These are phyloP conservation scores for Botrytis squamosa DNA, from an alignment of 2,329 filamentous ascomycete genomes.

Conservation along the genomic window DNA sequence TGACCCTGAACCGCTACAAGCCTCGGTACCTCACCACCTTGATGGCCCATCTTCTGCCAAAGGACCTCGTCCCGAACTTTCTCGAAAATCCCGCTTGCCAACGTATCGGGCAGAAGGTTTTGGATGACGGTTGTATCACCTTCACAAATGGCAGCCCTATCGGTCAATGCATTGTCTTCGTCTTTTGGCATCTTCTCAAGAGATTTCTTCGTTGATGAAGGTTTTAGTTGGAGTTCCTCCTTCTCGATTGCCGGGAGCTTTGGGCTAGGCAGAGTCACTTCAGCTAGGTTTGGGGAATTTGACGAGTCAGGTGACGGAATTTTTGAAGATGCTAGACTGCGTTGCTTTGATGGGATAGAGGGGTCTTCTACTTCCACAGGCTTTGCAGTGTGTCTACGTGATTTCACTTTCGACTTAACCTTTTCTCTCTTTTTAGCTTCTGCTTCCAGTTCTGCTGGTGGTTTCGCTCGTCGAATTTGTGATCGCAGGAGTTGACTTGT, in stretches of 20 bases:
- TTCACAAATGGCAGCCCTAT: constrained; percentile 56
- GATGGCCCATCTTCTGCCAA: constrained; percentile 92
- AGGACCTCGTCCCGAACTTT: constrained; percentile 70
- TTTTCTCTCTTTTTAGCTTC: constrained; percentile 31
- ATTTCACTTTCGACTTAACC: constrained; percentile 37
- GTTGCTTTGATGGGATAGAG: not conserved
- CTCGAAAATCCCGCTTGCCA: constrained; percentile 64
- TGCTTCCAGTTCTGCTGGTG: constrained; percentile 22
- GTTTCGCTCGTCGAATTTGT: constrained; percentile 20
- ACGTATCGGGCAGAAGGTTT: constrained; percentile 60
- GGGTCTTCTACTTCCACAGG: constrained; percentile 14
- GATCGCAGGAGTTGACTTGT: constrained; percentile 25
- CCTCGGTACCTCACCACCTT: constrained; percentile 86
- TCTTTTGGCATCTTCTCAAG: not conserved
- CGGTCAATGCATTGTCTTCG: not conserved
- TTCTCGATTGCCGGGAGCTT: not conserved
- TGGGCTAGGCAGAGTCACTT: not conserved
- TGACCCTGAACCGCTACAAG: constrained; percentile 86
- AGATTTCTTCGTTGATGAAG: not conserved
- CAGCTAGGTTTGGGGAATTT: not conserved
- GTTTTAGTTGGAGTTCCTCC: constrained; percentile 14
- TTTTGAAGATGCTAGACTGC: not conserved
- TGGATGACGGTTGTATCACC: constrained; percentile 76
- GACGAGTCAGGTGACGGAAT: not conserved
- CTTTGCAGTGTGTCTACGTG: constrained; percentile 33